phyloP scores from a whole-genome alignment of 768 basidiomycete genomes.

The Chalciporus pseudorubinellus region DNA sequence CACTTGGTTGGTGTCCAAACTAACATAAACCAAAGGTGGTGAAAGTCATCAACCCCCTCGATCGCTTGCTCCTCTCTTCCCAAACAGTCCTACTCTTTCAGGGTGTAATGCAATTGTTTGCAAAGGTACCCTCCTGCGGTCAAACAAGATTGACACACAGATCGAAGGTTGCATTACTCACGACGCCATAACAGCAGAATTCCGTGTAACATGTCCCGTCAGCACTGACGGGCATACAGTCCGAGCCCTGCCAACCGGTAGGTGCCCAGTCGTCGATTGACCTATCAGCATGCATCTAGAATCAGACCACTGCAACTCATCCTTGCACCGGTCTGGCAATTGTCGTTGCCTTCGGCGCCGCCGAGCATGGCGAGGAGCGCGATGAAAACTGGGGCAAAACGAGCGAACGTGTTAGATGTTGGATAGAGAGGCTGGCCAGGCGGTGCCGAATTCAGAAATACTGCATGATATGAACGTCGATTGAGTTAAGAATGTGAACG shows the following conservation, averaged over 20 bases:
- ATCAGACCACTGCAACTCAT: background rate
- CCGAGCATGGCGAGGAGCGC: background rate
- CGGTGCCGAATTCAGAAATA: too few relatives aligned
- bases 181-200: background rate
- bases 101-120: too few relatives aligned
- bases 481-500: too few relatives aligned
- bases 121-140: background rate
- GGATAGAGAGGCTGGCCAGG: background rate
- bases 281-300: background rate
- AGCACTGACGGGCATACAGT: background rate
- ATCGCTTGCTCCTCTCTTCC: too few relatives aligned
- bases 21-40: too few relatives aligned
- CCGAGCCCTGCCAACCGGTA: background rate
- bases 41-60: too few relatives aligned
- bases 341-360: background rate
- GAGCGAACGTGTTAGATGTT: background rate
- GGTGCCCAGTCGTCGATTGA: background rate
- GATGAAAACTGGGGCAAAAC: background rate
- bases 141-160: background rate
- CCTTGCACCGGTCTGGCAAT: too few relatives aligned
- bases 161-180: background rate
- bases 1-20: too few relatives aligned
- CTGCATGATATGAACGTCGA: too few relatives aligned
- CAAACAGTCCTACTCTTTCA: too few relatives aligned
- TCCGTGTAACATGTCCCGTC: background rate